A percentile compares a stretch with the other conserved stretches of the same genome.
These are phyloP conservation scores for Saccharomyces hybrid DNA, from an alignment of 1,139 yeast species.

Conservation along the genomic window DNA sequence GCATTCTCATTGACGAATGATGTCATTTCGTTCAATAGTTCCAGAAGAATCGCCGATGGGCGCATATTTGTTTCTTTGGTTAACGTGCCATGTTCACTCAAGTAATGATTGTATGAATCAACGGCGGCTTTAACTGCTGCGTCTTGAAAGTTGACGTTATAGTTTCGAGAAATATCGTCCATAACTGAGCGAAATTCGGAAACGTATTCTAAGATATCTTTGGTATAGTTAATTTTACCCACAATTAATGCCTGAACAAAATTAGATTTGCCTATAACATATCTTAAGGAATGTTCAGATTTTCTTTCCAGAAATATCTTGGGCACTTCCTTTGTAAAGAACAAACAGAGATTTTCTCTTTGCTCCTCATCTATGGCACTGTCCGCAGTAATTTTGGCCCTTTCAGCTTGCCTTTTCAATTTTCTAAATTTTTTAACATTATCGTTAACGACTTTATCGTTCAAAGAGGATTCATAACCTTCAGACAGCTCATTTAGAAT, in stretches of 20 bases:
- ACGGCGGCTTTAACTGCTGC: conserved; percentile 76
- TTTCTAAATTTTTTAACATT: conserved; percentile 20
- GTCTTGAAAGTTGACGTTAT: conserved; percentile 88
- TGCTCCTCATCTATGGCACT: conserved; percentile 23
- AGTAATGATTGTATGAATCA: conserved; percentile 48
- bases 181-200: conserved; percentile 15
- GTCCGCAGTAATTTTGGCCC: conserved; percentile 16
- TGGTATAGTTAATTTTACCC: conserved; percentile 20
- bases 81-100: conserved; percentile 14
- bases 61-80: conserved; percentile 5
- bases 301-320: conserved; percentile 25
- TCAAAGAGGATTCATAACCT: conserved; percentile 30
- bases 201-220: conserved; percentile 14
- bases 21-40: conserved; percentile 14
- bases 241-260: conserved; percentile 22
- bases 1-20: conserved; percentile 14
- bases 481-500: conserved; percentile 28
- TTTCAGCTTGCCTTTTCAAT: conserved; percentile 8
- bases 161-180: conserved; percentile 38
- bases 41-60: conserved; percentile 14
- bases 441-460: conserved; percentile 33
- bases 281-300: conserved; percentile 17
- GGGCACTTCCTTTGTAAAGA: conserved; percentile 26
- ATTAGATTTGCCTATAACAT: conserved; percentile 23
- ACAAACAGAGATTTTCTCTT: conserved; percentile 21